Evolutionary conservation across 768 basidiomycete species (phyloP).

Genomic region (Lyophyllum shimeji): DNA sequence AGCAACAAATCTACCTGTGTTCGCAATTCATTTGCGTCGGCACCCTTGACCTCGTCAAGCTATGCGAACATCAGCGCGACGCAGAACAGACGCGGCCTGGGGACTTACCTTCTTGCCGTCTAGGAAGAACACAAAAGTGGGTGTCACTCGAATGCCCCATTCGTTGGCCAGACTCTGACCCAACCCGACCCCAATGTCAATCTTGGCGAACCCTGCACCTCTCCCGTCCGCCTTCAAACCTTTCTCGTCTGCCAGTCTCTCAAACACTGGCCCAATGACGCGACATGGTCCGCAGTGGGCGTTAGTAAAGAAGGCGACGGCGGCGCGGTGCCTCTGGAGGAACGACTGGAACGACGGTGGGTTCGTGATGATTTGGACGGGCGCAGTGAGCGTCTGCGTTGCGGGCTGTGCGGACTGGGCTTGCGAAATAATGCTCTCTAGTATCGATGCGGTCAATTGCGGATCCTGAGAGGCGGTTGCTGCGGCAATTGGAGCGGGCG

Average conservation of each 20-base stretch:
- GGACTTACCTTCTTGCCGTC: constrained; percentile 64
- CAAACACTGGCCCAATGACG: constrained; percentile 83
- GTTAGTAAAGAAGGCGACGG: constrained; percentile 82
- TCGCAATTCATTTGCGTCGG: constrained; percentile 63
- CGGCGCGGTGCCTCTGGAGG: constrained; percentile 64
- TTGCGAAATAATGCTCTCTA: constrained; percentile 57
- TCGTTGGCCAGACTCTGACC: constrained; percentile 58
- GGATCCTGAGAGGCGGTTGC: constrained; percentile 41
- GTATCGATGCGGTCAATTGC: constrained; percentile 49
- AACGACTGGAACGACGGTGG: constrained; percentile 68
- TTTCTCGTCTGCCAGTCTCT: constrained; percentile 70
- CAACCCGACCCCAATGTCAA: constrained; percentile 75
- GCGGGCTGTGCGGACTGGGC: constrained; percentile 33
- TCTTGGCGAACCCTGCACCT: constrained; percentile 79
- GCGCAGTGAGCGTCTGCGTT: constrained; percentile 52
- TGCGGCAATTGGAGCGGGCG: constrained; percentile 27
- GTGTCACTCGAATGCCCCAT: constrained; percentile 74
- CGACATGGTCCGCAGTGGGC: constrained; percentile 76
- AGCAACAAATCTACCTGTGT: constrained; percentile 74
- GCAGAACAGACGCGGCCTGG: neutral
- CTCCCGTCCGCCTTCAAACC: constrained; percentile 33
- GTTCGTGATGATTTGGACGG: constrained; percentile 76
- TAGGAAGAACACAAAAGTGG: constrained; percentile 88
- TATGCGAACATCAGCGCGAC: constrained; percentile 23
- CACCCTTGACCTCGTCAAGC: constrained; percentile 74